phyloP scores from a whole-genome alignment of 2,329 filamentous ascomycete species.

The Cordyceps cateniannulata region DNA sequence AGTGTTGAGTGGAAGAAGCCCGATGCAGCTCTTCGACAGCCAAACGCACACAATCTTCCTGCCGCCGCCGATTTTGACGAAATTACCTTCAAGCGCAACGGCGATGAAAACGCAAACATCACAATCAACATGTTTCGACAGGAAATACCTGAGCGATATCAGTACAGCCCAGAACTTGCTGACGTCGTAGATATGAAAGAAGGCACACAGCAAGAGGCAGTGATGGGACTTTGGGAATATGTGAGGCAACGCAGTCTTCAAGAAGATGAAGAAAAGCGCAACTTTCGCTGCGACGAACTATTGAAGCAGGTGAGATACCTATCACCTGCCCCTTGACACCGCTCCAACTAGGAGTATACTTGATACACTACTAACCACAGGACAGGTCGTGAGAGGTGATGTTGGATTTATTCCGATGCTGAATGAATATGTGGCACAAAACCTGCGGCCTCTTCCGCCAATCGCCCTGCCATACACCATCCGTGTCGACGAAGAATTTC shows the following conservation, averaged over 20 bases:
- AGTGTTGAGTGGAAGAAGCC: conserved; percentile 85
- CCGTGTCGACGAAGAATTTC: conserved; percentile 79
- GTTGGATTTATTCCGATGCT: conserved; percentile 81
- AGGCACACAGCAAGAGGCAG: conserved; percentile 78
- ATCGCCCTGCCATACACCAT: conserved; percentile 87
- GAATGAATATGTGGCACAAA: conserved; percentile 69
- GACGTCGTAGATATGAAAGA: conserved; percentile 82
- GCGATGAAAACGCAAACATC: conserved; percentile 88
- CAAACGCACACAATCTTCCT: conserved; percentile 32
- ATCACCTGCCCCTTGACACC: not conserved
- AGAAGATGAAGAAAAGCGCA: conserved; percentile 90
- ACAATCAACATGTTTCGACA: conserved; percentile 80
- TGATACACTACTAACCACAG: not conserved
- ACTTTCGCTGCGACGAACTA: conserved; percentile 82
- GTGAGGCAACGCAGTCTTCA: conserved; percentile 78
- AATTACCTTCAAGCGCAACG: conserved; percentile 82
- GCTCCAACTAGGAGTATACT: not conserved
- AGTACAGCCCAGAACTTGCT: conserved; percentile 69
- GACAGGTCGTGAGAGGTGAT: conserved; percentile 68
- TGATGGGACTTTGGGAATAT: conserved; percentile 94
- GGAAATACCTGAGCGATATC: conserved; percentile 79
- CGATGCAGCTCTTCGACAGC: conserved; percentile 44
- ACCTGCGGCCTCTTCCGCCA: conserved; percentile 73
- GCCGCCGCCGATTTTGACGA: conserved; percentile 78
- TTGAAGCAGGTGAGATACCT: conserved; percentile 59